phyloP scores from a whole-genome alignment of 1,139 yeast genomes.

The Pichia inconspicua region DNA sequence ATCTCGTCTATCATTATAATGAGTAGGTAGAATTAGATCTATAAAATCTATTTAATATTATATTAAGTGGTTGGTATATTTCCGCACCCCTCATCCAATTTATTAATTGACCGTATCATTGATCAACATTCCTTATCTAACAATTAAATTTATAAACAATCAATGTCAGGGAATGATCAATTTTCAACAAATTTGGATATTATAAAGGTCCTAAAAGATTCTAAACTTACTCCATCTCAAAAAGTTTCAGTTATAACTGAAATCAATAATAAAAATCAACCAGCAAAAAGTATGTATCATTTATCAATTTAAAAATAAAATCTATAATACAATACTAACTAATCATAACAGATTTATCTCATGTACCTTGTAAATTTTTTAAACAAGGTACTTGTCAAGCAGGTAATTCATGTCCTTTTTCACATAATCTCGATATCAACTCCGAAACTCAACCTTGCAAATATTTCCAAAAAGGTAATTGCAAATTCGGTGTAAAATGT shows the following conservation, averaged over 20 bases:
- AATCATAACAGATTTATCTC: slow-evolving; percentile 46
- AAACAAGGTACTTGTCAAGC: slow-evolving; percentile 93
- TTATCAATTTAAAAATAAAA: no score
- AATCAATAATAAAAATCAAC: slow-evolving; percentile 20
- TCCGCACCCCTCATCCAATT: no score
- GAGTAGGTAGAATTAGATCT: slow-evolving; percentile 28
- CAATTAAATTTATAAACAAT: no score
- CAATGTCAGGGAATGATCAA: slow-evolving; percentile 4
- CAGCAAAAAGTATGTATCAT: slow-evolving; percentile 21
- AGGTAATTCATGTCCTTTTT: slow-evolving; percentile 84
- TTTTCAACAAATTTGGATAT: slow-evolving; percentile 13
- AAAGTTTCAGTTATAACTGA: slow-evolving; percentile 19
- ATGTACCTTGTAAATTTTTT: slow-evolving; percentile 92
- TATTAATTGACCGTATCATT: no score
- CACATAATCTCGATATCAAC: slow-evolving; percentile 62
- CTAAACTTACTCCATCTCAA: slow-evolving; percentile 18
- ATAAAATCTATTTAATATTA: no score
- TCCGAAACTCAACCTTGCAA: slow-evolving; percentile 76
- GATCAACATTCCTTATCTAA: background rate
- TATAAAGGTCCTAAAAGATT: slow-evolving; percentile 16
- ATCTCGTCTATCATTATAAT: slow-evolving; percentile 79
- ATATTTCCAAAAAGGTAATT: slow-evolving; percentile 88
- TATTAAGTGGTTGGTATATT: no score
- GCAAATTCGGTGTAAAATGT: slow-evolving; percentile 88
- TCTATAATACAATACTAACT: background rate